Conservation (phyloP, 495 filamentous ascomycete genomes). For the Podospora bellae-mahoneyi region DNA sequence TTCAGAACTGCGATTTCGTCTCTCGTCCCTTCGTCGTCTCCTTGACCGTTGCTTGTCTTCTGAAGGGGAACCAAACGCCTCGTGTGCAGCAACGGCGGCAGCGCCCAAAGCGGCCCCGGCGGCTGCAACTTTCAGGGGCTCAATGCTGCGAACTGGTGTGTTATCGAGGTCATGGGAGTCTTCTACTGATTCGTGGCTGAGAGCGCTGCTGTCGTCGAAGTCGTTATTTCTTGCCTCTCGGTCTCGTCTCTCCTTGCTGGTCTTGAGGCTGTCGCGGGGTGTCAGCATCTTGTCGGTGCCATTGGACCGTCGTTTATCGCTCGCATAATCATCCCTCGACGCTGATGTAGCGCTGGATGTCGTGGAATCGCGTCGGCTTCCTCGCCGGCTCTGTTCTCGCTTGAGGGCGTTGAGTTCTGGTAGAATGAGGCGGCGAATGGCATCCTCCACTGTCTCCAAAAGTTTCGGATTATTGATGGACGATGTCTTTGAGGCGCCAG, state of each 20-base stretch:
- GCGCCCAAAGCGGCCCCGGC: slow-evolving; percentile 35
- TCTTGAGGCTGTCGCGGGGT: slow-evolving; percentile 35
- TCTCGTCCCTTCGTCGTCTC: slow-evolving; percentile 43
- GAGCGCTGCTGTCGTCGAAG: slow-evolving; percentile 52
- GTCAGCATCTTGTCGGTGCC: slow-evolving; percentile 32
- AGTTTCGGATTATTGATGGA: slow-evolving; percentile 93
- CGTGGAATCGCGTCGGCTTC: slow-evolving; percentile 56
- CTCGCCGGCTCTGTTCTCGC: slow-evolving; percentile 70
- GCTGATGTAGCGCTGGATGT: slow-evolving; percentile 55
- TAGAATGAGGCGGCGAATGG: slow-evolving; percentile 85
- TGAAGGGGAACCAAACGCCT: slow-evolving; percentile 37
- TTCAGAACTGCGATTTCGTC: slow-evolving; percentile 36
- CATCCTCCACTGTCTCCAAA: slow-evolving; percentile 94
- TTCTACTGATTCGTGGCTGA: slow-evolving; percentile 39
- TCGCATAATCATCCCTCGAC: slow-evolving; percentile 58
- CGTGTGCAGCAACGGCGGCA: slow-evolving; percentile 33
- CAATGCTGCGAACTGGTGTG: slow-evolving; percentile 40
- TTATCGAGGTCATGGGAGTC: slow-evolving; percentile 38
- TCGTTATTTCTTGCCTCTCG: slow-evolving; percentile 58
- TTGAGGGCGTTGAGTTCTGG: slow-evolving; percentile 90
- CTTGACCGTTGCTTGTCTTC: slow-evolving; percentile 47
- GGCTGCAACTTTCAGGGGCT: slow-evolving; percentile 39
- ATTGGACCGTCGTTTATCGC: slow-evolving; percentile 44
- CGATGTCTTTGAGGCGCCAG: slow-evolving; percentile 69
- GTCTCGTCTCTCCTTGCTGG: slow-evolving; percentile 40